Evolutionary conservation across 1,284 basidiomycete genomes (phyloP), one percentile per base, ranked within the genome.

Genomic region (Ganoderma lingzhi): DNA sequence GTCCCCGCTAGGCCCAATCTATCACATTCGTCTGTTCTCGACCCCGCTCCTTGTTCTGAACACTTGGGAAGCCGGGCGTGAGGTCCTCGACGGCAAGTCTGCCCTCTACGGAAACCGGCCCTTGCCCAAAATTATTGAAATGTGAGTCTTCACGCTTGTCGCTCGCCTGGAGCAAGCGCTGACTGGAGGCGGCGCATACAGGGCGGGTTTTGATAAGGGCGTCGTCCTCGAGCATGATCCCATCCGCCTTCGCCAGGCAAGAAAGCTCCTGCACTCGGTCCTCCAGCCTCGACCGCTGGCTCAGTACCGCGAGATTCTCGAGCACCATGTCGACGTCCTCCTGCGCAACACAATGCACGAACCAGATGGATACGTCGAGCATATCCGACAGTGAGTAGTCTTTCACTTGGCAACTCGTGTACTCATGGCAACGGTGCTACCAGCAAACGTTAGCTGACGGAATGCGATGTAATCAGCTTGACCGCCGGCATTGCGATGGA

Each of bases 91-190:
- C 12, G 55, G 44, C 51, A 68, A 68, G 56, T 72, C 64, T 4
- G 67, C 62, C 3, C 51, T 67, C 28, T 74, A 74, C 39, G 61
- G 68, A 2, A 72, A 68, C 39, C 45, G 70, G 1, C 69, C 65
- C 15, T 51, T 70, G 6, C 73, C 70, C 6, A 74, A 70, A 67
- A 74, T 72, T 39, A 62, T 72, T 19, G 70, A 71, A 28, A 53
- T 73, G 70, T 73, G 32, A 14, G 67, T 58, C 3, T 23, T 28
- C 53, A 5, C 37, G 17, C 28, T 15, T 19, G 44, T 53, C 23
- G 23, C n/a, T 1, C 23, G 48, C 23, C 1, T 9, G 19, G n/a
- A 28, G 51, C 15, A 19, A 2, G 15, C 19, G 17, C 42, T 32
- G 23, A 61, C 37, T 17, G 10, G 30, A 37, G 23, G 42, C 10